A percentile compares a stretch with the other conserved stretches of the same genome.
These are phyloP conservation scores for Globisporangium polare DNA, from an alignment of 352 stramenopile species.

Conservation along the genomic window DNA sequence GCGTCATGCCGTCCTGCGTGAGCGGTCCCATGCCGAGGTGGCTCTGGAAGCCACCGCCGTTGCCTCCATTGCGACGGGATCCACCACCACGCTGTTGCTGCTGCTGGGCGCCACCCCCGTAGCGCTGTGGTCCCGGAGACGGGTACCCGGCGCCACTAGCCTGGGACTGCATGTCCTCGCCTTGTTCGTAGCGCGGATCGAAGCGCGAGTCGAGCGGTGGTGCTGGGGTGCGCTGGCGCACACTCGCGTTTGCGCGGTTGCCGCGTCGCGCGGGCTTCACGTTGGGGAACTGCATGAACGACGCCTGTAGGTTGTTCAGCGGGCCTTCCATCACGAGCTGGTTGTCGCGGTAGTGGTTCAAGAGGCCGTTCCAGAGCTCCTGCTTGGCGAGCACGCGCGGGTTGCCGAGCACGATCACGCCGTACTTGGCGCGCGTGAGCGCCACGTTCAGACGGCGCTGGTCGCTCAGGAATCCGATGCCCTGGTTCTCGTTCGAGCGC, in stretches of 20 bases:
- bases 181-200: conserved; percentile 77
- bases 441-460: conserved; percentile 98
- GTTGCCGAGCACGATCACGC: conserved; percentile 98
- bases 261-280: conserved; percentile 40
- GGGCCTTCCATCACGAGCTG: conserved; percentile 94
- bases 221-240: conserved; percentile 45
- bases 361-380: conserved; percentile 93
- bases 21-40: conserved; percentile 48
- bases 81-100: conserved; percentile 28
- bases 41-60: conserved; percentile 16
- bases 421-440: conserved; percentile 97
- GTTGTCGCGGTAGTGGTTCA: conserved; percentile 98
- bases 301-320: conserved; percentile 95
- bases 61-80: conserved; percentile 22
- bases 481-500: conserved; percentile 98
- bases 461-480: conserved; percentile 99
- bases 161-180: conserved; percentile 14
- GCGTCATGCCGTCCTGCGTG: conserved; percentile 76
- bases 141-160: conserved; percentile 27
- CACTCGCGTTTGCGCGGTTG: conserved; percentile 26
- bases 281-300: conserved; percentile 96
- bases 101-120: conserved; percentile 12
- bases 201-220: conserved; percentile 83
- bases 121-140: conserved; percentile 35
- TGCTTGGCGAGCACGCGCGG: conserved; percentile 97